phyloP scores from a whole-genome alignment of 495 filamentous ascomycete species.

The Neurospora tetraspora region DNA sequence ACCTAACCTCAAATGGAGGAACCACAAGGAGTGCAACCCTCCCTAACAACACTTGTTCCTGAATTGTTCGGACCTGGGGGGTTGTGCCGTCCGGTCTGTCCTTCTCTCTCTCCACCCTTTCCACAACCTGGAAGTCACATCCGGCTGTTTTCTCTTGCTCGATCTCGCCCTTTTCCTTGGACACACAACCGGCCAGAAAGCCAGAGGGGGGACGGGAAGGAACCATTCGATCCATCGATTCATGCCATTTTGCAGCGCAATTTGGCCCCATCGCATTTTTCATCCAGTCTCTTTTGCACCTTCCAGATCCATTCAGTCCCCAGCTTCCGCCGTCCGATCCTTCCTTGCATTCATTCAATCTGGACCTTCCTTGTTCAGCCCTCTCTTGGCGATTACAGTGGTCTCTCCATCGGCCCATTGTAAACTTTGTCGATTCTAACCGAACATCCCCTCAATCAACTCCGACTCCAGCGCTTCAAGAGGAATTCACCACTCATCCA shows the following conservation, averaged over 20 bases:
- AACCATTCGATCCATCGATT: not conserved
- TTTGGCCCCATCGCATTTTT: not conserved
- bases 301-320: not conserved
- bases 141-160: conserved; percentile 17
- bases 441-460: not conserved
- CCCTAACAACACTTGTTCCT: conserved; percentile 16
- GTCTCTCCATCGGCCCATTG: not conserved
- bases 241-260: not conserved
- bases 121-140: conserved; percentile 4
- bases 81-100: not conserved
- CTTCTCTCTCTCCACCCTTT: conserved; percentile 2
- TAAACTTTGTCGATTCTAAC: not conserved
- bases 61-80: conserved; percentile 13
- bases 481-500: not conserved
- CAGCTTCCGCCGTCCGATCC: not conserved
- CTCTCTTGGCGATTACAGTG: not conserved
- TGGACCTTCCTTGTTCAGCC: not conserved
- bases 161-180: not conserved
- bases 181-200: not conserved
- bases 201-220: not conserved
- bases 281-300: not conserved
- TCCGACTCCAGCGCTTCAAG: not conserved
- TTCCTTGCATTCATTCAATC: not conserved
- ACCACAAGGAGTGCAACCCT: not conserved
- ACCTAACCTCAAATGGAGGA: not conserved